These are phyloP conservation scores for Trifolium repens DNA, from an alignment of 306 rosid species.

Conservation along the genomic window DNA sequence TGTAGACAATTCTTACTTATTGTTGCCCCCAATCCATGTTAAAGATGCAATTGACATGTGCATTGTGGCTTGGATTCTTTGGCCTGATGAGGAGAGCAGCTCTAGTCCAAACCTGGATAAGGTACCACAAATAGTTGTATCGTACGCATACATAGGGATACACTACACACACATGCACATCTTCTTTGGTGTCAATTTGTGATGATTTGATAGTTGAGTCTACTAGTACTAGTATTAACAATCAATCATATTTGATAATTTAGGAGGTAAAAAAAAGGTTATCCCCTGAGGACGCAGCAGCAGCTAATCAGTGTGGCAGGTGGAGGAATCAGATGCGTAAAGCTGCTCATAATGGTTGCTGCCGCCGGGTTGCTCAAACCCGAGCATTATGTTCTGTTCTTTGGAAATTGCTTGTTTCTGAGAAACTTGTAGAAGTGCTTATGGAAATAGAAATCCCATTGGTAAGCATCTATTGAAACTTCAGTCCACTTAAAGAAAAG, in stretches of 20 bases:
- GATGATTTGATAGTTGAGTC: background rate
- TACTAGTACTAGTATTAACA: constrained; percentile 34
- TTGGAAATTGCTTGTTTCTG: constrained; percentile 90
- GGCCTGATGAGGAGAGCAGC: constrained; percentile 98
- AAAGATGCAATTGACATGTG: constrained; percentile 76
- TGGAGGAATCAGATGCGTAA: constrained; percentile 98
- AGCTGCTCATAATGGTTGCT: constrained; percentile 96
- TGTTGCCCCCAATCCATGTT: constrained; percentile 63
- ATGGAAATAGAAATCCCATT: constrained; percentile 72
- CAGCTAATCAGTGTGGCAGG: constrained; percentile 82
- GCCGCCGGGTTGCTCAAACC: constrained; percentile 92
- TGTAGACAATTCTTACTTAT: constrained; percentile 62
- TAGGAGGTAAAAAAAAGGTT: constrained; percentile 92
- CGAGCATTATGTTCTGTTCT: constrained; percentile 83
- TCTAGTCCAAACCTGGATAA: constrained; percentile 87
- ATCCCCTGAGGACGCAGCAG: constrained; percentile 76
- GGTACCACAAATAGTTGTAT: constrained; percentile 51
- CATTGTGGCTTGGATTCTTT: constrained; percentile 86
- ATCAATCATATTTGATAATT: constrained; percentile 34
- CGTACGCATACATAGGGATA: background rate
- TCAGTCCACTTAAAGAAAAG: background rate
- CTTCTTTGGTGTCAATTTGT: constrained; percentile 8
- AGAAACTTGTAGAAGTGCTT: constrained; percentile 78
- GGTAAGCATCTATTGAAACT: constrained; percentile 55
- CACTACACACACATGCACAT: background rate